These are phyloP conservation scores for Bolboschoenus planiculmis DNA, from an alignment of 176 grass and related monocot species.

Conservation along the genomic window DNA sequence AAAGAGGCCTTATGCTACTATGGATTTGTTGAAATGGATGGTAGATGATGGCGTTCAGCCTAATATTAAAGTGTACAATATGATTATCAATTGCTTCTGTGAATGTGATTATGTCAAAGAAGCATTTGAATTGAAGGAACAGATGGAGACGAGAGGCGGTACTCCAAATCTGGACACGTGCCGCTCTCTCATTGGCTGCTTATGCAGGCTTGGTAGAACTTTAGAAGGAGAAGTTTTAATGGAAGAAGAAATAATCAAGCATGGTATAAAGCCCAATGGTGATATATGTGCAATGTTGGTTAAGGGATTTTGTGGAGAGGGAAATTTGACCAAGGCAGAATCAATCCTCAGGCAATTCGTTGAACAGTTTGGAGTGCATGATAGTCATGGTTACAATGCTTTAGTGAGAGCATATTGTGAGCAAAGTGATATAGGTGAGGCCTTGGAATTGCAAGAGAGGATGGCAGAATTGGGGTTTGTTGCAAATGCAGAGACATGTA, in stretches of 20 bases:
- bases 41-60: slow-evolving; percentile 49
- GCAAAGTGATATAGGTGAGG: slow-evolving; percentile 32
- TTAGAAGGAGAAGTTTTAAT: slow-evolving; percentile 44
- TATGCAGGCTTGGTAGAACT: slow-evolving; percentile 56
- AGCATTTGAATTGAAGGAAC: slow-evolving; percentile 50
- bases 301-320: slow-evolving; percentile 51
- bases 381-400: slow-evolving; percentile 51
- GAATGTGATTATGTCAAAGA: slow-evolving; percentile 43
- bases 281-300: slow-evolving; percentile 66
- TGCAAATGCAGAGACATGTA: slow-evolving; percentile 63
- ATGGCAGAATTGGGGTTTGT: slow-evolving; percentile 68
- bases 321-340: slow-evolving; percentile 55
- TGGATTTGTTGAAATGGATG: slow-evolving; percentile 63
- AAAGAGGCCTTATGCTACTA: slow-evolving; percentile 56
- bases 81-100: slow-evolving; percentile 50
- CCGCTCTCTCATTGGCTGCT: slow-evolving; percentile 32
- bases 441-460: slow-evolving; percentile 55
- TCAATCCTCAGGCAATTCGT: slow-evolving; percentile 44
- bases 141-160: slow-evolving; percentile 47
- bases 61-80: slow-evolving; percentile 55
- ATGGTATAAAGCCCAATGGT: slow-evolving; percentile 25
- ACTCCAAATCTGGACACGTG: slow-evolving; percentile 51
- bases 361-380: slow-evolving; percentile 48
- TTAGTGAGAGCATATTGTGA: slow-evolving; percentile 52
- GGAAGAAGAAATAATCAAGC: slow-evolving; percentile 47